A percentile compares a stretch with the other conserved stretches of the same genome.
Evolutionary conservation across 2,329 filamentous ascomycete species (phyloP).

Genomic region (Neodidymelliopsis sp.): DNA sequence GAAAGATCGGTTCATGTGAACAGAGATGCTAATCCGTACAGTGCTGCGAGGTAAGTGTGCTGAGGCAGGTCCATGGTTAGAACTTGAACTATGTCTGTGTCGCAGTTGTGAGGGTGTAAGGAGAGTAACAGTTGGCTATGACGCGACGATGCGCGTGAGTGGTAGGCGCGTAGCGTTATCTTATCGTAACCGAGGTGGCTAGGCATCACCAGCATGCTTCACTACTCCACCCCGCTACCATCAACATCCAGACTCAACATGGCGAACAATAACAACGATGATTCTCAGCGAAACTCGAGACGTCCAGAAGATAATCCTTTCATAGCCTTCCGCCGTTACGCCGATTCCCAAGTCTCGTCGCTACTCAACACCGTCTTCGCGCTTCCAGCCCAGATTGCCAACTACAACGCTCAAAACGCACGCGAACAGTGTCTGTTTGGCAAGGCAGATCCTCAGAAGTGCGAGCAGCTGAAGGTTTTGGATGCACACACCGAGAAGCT

Average conservation of each 20-base stretch:
- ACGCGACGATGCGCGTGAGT: not conserved
- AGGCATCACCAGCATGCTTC: conserved; percentile 17
- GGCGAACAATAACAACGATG: conserved; percentile 33
- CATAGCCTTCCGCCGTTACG: conserved; percentile 66
- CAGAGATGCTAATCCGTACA: no score
- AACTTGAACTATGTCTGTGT: not conserved
- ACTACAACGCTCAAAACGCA: conserved; percentile 40
- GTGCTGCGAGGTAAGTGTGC: not conserved
- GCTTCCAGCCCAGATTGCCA: conserved; percentile 42
- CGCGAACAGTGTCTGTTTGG: conserved; percentile 45
- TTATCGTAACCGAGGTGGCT: conserved; percentile 21
- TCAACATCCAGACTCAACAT: conserved; percentile 23
- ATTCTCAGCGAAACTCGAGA: conserved; percentile 22
- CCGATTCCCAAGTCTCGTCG: conserved; percentile 64
- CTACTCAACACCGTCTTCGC: conserved; percentile 62
- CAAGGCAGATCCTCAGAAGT: conserved; percentile 37
- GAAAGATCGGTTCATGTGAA: no score
- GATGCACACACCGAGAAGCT: conserved; percentile 31
- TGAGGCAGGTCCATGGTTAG: not conserved
- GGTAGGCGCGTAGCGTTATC: conserved; percentile 6
- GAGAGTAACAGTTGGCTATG: not conserved
- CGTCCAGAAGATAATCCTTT: conserved; percentile 60
- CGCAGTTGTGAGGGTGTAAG: not conserved
- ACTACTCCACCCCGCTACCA: conserved; percentile 11
- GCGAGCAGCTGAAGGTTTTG: conserved; percentile 34